Evolutionary conservation across 148 eudicot species (phyloP), one percentile per base, ranked within the genome.

Genomic region (Silene uniflora): DNA sequence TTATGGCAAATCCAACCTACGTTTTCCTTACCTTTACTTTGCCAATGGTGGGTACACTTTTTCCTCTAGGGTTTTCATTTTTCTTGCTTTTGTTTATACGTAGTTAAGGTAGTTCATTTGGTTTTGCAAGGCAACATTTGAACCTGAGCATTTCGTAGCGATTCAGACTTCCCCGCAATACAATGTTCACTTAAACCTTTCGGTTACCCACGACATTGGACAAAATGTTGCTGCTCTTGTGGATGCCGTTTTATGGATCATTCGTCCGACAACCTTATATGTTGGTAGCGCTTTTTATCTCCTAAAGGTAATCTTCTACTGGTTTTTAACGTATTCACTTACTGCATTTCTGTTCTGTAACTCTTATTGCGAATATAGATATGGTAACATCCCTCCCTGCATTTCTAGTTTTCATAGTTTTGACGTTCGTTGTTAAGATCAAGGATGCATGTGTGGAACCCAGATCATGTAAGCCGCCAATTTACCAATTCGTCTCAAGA

Each of bases 211-310:
- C 0, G 67, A 10, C 32, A 24, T 25, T 10, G 12, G 9, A 23
- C 39, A 35, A 3, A 23, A 62, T 62, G 67, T 62, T 23, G 67
- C 29, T 62, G 67, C 67, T 62, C 67, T 62, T 62, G 5, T 62
- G 16, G 67, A 62, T 62, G 67, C 14, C 5, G 3, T 62, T 29
- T 29, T 62, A 29, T 62, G 67, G 67, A 23, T 62, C 35, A 62
- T 62, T 62, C 67, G 67, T 62, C 67, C 35, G 7, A 62, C 67
- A 1, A 62, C 32, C 67, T 23, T 35, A 35, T 35, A 35, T 59
- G 7, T 59, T n/a, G 19, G 62, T 18, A 2, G n/a, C 22, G 2
- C 7, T 17, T 18, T 14, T 59, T 18, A 59, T 59, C 19, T n/a
- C 23, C 3, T 18, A 17, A 59, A 59, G 62, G 62, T 59, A 59